Evolutionary conservation across 2,329 filamentous ascomycete genomes (phyloP).

Genomic region (Ceratocystis cubensis): DNA sequence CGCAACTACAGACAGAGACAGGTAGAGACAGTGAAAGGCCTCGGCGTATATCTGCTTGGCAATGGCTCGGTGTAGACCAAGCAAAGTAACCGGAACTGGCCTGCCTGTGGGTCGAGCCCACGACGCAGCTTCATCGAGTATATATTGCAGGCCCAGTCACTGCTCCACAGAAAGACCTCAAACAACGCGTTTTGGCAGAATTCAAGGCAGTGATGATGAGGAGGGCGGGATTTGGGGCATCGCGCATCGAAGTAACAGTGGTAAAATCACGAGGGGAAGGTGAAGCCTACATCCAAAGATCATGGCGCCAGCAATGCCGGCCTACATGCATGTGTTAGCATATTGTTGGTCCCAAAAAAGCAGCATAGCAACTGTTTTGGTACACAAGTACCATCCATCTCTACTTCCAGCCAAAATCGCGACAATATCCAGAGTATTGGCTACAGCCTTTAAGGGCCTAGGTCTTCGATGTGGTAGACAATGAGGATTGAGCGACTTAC

Average conservation of each 20-base stretch:
- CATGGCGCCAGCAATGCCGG: slow-evolving; percentile 69
- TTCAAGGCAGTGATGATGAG: not conserved
- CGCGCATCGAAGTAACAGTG: not conserved
- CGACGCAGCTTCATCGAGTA: not conserved
- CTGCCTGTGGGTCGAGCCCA: not conserved
- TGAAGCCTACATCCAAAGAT: slow-evolving; percentile 60
- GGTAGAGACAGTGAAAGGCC: not conserved
- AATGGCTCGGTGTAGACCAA: not conserved
- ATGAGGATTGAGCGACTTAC: slow-evolving; percentile 37
- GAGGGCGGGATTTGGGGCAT: not conserved
- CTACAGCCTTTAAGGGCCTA: not conserved
- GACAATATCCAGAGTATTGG: not conserved
- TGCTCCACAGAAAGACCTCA: not conserved
- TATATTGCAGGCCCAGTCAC: not conserved
- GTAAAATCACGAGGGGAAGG: slow-evolving; percentile 21
- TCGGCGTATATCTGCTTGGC: too few relatives aligned
- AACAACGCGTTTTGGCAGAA: not conserved
- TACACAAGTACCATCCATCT: too few relatives aligned
- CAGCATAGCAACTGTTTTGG: not conserved
- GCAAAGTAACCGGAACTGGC: not conserved
- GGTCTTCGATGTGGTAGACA: not conserved
- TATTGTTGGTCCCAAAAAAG: not conserved
- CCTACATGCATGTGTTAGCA: slow-evolving; percentile 34
- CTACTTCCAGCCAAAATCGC: too few relatives aligned
- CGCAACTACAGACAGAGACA: not conserved